These are phyloP conservation scores for Atractiella rhizophila DNA, from an alignment of 768 basidiomycete species.

Conservation along the genomic window DNA sequence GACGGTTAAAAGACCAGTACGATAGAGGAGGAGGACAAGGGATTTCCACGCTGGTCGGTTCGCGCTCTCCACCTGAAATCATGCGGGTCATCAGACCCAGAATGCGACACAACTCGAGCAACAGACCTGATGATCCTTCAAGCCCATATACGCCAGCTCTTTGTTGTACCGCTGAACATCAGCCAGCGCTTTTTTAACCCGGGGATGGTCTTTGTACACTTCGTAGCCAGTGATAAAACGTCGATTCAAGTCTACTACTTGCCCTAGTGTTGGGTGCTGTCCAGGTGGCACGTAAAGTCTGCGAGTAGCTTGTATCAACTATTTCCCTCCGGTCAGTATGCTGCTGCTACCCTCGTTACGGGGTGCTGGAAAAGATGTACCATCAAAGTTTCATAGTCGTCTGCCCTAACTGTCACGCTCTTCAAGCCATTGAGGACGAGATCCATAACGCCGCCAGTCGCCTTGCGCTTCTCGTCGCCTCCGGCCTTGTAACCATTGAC, in stretches of 20 bases:
- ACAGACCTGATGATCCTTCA: slow-evolving; percentile 72
- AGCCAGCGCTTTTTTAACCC: slow-evolving; percentile 49
- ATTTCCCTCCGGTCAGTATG: not conserved
- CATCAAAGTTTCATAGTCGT: slow-evolving; percentile 95
- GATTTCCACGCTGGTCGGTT: slow-evolving; percentile 69
- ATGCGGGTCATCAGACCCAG: not conserved
- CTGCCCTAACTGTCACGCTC: slow-evolving; percentile 82
- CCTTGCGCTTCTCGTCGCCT: slow-evolving; percentile 63
- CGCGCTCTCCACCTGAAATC: slow-evolving; percentile 50
- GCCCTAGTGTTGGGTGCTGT: slow-evolving; percentile 74
- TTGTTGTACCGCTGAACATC: slow-evolving; percentile 79
- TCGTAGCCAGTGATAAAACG: slow-evolving; percentile 79
- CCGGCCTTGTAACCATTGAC: slow-evolving; percentile 79
- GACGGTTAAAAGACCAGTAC: slow-evolving; percentile 43
- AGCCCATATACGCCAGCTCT: slow-evolving; percentile 56
- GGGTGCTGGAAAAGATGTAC: slow-evolving; percentile 26
- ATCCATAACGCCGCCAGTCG: slow-evolving; percentile 65
- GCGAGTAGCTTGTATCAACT: slow-evolving; percentile 89
- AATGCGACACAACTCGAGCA: not conserved
- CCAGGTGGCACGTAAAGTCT: slow-evolving; percentile 82
- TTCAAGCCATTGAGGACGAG: slow-evolving; percentile 78
- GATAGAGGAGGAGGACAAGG: slow-evolving; percentile 55
- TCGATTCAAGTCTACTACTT: slow-evolving; percentile 82
- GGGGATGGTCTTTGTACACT: slow-evolving; percentile 75
- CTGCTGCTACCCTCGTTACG: not conserved